Evolutionary conservation across 108 stramenopile species (phyloP).

Genomic region (Fragilariopsis cylindrus): DNA sequence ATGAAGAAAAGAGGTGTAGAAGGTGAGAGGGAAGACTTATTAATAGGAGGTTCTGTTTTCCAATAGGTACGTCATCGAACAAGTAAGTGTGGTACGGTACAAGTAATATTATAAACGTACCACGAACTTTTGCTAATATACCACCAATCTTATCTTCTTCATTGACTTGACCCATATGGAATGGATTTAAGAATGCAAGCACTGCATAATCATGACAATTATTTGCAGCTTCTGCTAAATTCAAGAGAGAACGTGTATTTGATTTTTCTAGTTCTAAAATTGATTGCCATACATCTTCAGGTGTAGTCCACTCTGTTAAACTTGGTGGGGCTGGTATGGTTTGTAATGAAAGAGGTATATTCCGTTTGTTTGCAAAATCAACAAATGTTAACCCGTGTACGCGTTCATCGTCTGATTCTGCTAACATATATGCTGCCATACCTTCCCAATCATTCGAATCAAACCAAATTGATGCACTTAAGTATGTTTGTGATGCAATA

Average conservation of each 20-base stretch:
- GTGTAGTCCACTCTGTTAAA: constrained; percentile 14
- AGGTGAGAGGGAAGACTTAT: too few relatives aligned
- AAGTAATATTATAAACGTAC: too few relatives aligned
- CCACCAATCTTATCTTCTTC: constrained; percentile 28
- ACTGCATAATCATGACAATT: constrained; percentile 31
- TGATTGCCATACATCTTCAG: constrained; percentile 31
- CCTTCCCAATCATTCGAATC: constrained; percentile 19
- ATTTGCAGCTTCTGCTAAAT: constrained; percentile 31
- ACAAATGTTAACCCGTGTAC: constrained; percentile 26
- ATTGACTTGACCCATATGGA: constrained; percentile 38
- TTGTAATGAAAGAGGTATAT: constrained; percentile 20
- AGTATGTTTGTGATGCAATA: constrained; percentile 27
- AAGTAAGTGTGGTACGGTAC: too few relatives aligned
- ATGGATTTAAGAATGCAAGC: constrained; percentile 29
- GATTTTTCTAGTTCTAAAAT: constrained; percentile 19
- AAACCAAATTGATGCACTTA: constrained; percentile 40
- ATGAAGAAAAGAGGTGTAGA: too few relatives aligned
- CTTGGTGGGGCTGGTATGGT: constrained; percentile 18
- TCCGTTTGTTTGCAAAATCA: constrained; percentile 34
- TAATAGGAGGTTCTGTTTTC: too few relatives aligned
- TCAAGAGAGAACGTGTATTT: constrained; percentile 25
- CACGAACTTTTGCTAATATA: constrained; percentile 29
- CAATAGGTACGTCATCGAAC: too few relatives aligned
- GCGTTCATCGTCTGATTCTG: constrained; percentile 36
- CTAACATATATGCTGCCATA: constrained; percentile 39